Percentiles rank a stretch among this genome's conserved stretches.
These are phyloP conservation scores for Neofusicoccum ribis DNA, from an alignment of 2,329 filamentous ascomycete genomes.

Conservation along the genomic window DNA sequence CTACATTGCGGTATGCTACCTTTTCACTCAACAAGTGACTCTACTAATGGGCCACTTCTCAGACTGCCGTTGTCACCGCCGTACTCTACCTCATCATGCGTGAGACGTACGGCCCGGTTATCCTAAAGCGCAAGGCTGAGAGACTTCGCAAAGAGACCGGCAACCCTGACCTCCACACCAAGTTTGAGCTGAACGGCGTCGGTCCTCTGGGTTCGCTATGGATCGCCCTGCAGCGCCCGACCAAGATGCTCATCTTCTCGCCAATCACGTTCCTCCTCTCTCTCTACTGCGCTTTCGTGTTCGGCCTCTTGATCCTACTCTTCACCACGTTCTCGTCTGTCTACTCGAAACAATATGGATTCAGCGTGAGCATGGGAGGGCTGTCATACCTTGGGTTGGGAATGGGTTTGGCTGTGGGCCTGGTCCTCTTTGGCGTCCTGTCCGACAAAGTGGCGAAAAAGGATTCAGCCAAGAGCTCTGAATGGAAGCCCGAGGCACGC, in stretches of 20 bases:
- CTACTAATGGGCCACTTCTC: background rate
- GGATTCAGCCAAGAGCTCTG: background rate
- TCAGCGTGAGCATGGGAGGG: background rate
- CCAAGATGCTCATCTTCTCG: constrained; percentile 28
- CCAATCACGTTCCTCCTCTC: constrained; percentile 26
- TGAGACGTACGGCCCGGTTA: constrained; percentile 48
- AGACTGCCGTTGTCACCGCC: background rate
- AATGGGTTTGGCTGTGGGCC: background rate
- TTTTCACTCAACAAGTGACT: no score
- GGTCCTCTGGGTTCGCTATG: background rate
- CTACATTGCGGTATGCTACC: background rate
- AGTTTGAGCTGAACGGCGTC: constrained; percentile 21
- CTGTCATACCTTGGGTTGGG: constrained; percentile 18
- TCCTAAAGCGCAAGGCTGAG: constrained; percentile 54
- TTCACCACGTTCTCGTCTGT: constrained; percentile 25
- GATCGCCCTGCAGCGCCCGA: constrained; percentile 26
- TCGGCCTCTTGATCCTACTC: constrained; percentile 23
- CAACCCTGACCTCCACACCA: constrained; percentile 49
- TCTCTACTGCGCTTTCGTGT: constrained; percentile 21
- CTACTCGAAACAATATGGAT: constrained; percentile 14
- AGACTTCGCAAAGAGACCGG: constrained; percentile 59
- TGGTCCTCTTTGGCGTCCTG: constrained; percentile 1
- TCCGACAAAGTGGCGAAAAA: constrained; percentile 5
- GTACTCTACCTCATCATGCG: constrained; percentile 48
- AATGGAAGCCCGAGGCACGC: constrained; percentile 20